Evolutionary conservation across 2,329 filamentous ascomycete species (phyloP), one percentile per base, ranked within the genome.

Genomic region (Cytospora leucostoma): DNA sequence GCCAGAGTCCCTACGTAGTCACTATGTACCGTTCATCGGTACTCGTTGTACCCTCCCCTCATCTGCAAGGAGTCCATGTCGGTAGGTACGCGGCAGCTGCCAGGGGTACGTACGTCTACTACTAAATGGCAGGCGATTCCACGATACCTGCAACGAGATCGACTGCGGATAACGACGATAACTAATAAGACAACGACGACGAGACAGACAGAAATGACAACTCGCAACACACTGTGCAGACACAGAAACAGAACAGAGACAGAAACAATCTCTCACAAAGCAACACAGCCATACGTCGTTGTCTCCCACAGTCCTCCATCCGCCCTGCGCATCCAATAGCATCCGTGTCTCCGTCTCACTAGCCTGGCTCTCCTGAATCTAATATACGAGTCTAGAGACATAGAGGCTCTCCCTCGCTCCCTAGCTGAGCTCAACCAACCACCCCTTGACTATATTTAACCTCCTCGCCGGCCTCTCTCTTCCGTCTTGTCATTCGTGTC

Each of bases 381-480:
- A 54, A 60, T 60, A 50, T 55, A 61, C 40, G 13, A 61, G 37
- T 55, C 58, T 55, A 61, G 51, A 38, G 50, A 54, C 50, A 38
- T 53, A 37, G 50, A 60, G 58, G 44, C 58, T 61, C 37, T 49
- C 38, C 44, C 51, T 61, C 58, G 19, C 58, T 61, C 58, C 58
- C 58, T 61, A 54, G 51, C 38, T 61, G 51, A 61, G 51, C 51
- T 61, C 47, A 53, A 51, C 32, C 47, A 37, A n/a, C 40, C 40
- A 27, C 58, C 59, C 59, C 59, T 61, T 61, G 59, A 61, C 49
- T 53, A 51, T 61, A 61, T 61, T 61, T 61, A 61, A 61, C 59
- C 49, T 61, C 51, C 53, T 61, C 21, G 19, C 21, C 51, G 34
- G 33, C 59, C 51, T 61, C 51, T n/a, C 17, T 55, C 32, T 17